Evolutionary conservation across 768 basidiomycete species (phyloP).

Genomic region (Rhodotorula toruloides): DNA sequence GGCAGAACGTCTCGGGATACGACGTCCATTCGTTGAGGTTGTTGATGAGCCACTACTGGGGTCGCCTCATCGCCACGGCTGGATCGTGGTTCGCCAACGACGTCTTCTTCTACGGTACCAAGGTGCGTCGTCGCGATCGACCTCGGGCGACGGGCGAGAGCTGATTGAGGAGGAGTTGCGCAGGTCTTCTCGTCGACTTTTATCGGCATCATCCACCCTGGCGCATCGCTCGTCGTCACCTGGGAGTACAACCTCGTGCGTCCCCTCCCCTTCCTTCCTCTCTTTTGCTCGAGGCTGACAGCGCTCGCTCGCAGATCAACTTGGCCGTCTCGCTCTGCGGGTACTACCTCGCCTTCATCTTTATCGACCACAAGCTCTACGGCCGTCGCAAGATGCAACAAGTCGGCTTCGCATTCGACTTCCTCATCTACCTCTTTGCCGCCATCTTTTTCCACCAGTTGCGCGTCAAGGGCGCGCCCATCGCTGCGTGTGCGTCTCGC

Average conservation of each 20-base stretch:
- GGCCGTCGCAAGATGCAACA: slow-evolving; percentile 47
- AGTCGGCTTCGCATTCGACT: slow-evolving; percentile 48
- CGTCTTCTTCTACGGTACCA: slow-evolving; percentile 47
- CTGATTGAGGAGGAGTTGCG: not conserved
- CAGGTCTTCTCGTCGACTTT: slow-evolving; percentile 47
- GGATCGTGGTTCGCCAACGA: slow-evolving; percentile 49
- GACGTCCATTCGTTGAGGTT: slow-evolving; percentile 48
- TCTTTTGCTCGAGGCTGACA: not conserved
- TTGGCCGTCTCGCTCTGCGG: slow-evolving; percentile 48
- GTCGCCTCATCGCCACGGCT: slow-evolving; percentile 44
- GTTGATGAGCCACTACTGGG: slow-evolving; percentile 47
- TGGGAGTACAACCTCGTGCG: slow-evolving; percentile 48
- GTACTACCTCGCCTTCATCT: slow-evolving; percentile 48
- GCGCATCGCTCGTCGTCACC: slow-evolving; percentile 46
- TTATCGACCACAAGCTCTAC: slow-evolving; percentile 50
- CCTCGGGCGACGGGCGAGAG: not conserved
- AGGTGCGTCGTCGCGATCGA: slow-evolving; percentile 33
- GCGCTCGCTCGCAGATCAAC: slow-evolving; percentile 42
- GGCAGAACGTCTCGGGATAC: slow-evolving; percentile 48
- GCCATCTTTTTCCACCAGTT: slow-evolving; percentile 42
- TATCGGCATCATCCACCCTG: slow-evolving; percentile 49
- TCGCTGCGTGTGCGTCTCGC: slow-evolving; percentile 45
- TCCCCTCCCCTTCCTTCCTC: not conserved
- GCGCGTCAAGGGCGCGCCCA: slow-evolving; percentile 41
- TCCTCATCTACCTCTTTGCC: slow-evolving; percentile 45